Base-by-base conservation (phyloP, 306 rosid genomes). In the Acacia confusa region DNA sequence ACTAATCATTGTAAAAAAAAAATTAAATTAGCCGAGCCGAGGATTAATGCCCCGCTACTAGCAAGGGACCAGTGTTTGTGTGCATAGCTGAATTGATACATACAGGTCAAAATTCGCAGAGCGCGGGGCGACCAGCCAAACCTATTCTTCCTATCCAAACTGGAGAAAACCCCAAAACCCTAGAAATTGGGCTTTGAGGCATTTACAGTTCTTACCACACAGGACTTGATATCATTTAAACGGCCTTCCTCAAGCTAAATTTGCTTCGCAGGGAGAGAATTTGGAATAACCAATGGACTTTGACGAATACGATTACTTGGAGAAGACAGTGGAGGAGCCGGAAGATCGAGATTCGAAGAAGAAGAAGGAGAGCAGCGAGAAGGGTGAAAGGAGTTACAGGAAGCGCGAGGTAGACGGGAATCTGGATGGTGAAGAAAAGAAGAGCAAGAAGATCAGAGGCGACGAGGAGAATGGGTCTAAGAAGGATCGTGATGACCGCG, bases 221-320 rank as follows among this genome's bases (percentile, higher is more conserved):
- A 27, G 7, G 11, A 4, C 38, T 34, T 36, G 7, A 1, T 14
- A 38, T 20, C 30, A 25, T 6, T 41, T 20, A 27, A 44, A 25
- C 57, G 75, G 36, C 24, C 36, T 70, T 24, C 57, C 43, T 9
- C n/a, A 47, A 47, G 16, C 41, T 47, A 30, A 55, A 25, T 32
- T 45, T 3, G 60, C 60, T 41, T 28, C 22, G 32, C 20, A n/a
- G 75, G 48, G 58, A 44, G 58, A 24, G 17, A 34, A 5, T 8
- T 12, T 1, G 41, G 32, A 72, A 47, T 40, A 55, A 16, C 41
- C 74, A 61, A 95, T 95, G 99, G 99, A 91, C 61, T 93, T 95
- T 88, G 99, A 93, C 92, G 99, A 93, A 90, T 95, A 95, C 84
- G 97, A 93, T 66, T 95, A 95, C 83, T 86, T 95, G 88, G 99